Percentiles rank a stretch among this genome's conserved stretches.
Evolutionary conservation across 805 yeast species (phyloP).

Genomic region (Jamesozyma lodderae): DNA sequence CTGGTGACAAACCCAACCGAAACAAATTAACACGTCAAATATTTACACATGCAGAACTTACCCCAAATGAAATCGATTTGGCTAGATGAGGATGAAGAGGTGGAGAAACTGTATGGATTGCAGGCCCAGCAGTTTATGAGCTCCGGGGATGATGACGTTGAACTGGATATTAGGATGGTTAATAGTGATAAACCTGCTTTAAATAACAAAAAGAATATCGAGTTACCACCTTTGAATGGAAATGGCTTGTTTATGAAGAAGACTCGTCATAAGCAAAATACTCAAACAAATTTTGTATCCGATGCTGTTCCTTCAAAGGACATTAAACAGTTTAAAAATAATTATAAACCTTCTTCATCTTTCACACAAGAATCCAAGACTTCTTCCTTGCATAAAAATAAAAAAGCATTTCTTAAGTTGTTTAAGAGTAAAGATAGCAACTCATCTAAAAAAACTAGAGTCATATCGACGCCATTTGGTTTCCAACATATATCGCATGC

Average conservation of each 20-base stretch:
- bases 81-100: slow-evolving; percentile 34
- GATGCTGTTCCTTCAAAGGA: not conserved
- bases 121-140: slow-evolving; percentile 26
- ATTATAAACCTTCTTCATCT: not conserved
- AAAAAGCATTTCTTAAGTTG: slow-evolving; percentile 24
- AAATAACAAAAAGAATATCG: slow-evolving; percentile 29
- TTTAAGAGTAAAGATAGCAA: slow-evolving; percentile 21
- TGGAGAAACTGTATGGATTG: slow-evolving; percentile 28
- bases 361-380: no score
- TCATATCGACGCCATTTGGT: slow-evolving; percentile 33
- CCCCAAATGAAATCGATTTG: slow-evolving; percentile 36
- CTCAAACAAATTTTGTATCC: no score
- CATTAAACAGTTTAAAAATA: not conserved
- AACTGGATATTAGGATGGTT: slow-evolving; percentile 26
- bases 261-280: not conserved
- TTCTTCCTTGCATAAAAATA: no score
- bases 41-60: slow-evolving; percentile 6
- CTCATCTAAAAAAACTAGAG: not conserved
- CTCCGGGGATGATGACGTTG: slow-evolving; percentile 17
- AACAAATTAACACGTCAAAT: no score
- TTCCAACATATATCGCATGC: slow-evolving; percentile 36
- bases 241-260: not conserved
- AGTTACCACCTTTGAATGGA: slow-evolving; percentile 28
- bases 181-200: slow-evolving; percentile 31
- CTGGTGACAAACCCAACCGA: no score